Conservation (phyloP, 2,329 filamentous ascomycete species). For the Pseudogymnoascus sp. region DNA sequence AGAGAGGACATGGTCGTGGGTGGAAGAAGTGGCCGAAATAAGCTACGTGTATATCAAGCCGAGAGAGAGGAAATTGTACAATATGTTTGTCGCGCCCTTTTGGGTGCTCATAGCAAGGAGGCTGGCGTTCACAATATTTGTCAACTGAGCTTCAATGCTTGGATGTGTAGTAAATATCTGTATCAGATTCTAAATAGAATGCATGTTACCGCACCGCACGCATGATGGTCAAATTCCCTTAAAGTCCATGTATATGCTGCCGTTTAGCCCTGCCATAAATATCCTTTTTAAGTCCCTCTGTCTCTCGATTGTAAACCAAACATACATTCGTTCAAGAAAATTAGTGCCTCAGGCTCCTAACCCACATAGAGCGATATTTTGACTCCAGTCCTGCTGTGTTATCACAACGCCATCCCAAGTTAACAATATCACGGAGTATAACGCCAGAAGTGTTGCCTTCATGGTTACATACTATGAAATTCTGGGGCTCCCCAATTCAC, state of each 20-base stretch:
- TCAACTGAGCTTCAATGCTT: constrained; percentile 6
- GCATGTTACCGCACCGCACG: constrained; percentile 1
- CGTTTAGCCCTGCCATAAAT: not conserved
- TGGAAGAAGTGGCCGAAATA: constrained; percentile 66
- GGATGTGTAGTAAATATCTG: constrained; percentile 2
- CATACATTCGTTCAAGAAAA: not conserved
- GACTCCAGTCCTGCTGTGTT: not conserved
- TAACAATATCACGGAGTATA: not conserved
- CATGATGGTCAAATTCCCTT: not conserved
- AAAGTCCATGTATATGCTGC: not conserved
- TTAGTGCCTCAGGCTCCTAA: constrained; percentile 10
- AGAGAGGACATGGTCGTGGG: constrained; percentile 62
- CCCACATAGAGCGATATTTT: not conserved
- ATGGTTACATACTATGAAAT: constrained; percentile 50
- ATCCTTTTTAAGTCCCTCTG: not conserved
- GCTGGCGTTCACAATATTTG: constrained; percentile 9
- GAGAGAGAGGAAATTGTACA: constrained; percentile 8
- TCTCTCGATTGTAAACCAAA: not conserved
- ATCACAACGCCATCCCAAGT: not conserved
- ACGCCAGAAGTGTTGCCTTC: not conserved
- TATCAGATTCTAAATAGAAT: constrained; percentile 10
- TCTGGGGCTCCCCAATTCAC: constrained; percentile 44
- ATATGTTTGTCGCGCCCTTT: not conserved
- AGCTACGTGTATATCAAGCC: not conserved
- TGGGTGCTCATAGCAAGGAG: constrained; percentile 11